Base-by-base conservation (phyloP, 345 rosid genomes). In the Durio zibethinus region DNA sequence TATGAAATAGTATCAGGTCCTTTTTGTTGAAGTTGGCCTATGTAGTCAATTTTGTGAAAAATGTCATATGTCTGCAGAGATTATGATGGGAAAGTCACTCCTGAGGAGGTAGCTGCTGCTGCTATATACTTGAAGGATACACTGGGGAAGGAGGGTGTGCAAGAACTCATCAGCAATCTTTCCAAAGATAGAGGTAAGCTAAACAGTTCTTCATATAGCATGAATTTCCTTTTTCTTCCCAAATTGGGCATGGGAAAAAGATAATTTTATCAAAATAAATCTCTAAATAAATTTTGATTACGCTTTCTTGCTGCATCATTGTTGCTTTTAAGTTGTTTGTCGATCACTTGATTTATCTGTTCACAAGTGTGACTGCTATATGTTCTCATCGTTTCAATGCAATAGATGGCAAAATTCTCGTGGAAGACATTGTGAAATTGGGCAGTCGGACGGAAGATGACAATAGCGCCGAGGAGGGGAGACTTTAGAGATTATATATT, bases 71-170 rank as follows among this genome's bases (percentile, higher is more conserved):
- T 75, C 29, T 80, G 36, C 56, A 96, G 95, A 83, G 99, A 97
- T 82, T 88, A 87, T 43, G 97, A 93, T 56, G 98, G 98, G 50
- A 97, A 94, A 82, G 97, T 94, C 83, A 87, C 93, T 80, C 90
- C 93, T 52, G 98, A 96, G 76, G 98, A 97, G 83, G 98, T 97
- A 64, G 97, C 97, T 68, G 84, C 94, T 21, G 98, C 97, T 29
- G 97, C 97, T 2, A 84, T 82, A 86, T 93, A 85, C 85, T 82
- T 96, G 7, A 93, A 93, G 80, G 90, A 93, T 75, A 93, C 93
- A 12, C 80, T 96, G 35, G 97, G 85, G 59, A 96, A 91, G 85
- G 95, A 92, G 77, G 98, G 97, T 72, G 85, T 97, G 43, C 97
- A 88, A 81, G 97, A 94, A 84, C 95, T 97, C 64, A 90, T 94